phyloP scores from a whole-genome alignment of 305 asterid genomes.

The Fraxinus nigra region DNA sequence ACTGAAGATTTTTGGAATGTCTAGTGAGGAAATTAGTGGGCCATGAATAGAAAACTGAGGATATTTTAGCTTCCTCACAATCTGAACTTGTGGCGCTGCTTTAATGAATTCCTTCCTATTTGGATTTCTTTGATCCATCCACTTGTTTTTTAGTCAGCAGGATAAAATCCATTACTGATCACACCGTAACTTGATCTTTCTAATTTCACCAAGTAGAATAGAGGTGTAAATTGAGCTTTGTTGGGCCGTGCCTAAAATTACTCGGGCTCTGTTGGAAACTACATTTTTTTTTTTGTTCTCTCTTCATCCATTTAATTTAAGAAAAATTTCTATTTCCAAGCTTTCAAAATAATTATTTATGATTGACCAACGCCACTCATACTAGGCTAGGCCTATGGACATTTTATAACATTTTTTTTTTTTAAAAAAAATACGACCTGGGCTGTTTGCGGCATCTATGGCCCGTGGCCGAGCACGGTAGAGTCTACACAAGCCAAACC shows the following conservation, averaged over 20 bases:
- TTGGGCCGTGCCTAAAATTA: not conserved
- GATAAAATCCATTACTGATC: not conserved
- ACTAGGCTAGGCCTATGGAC: too few species aligned
- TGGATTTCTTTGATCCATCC: conserved; percentile 48
- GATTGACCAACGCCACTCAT: too few species aligned
- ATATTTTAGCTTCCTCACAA: conserved; percentile 50
- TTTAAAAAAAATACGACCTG: not conserved
- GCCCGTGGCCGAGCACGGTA: not conserved
- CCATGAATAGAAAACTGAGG: conserved; percentile 30
- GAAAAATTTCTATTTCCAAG: too few species aligned
- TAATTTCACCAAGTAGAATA: not conserved
- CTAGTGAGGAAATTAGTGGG: conserved; percentile 29
- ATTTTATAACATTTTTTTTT: too few species aligned
- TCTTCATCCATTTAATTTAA: too few species aligned
- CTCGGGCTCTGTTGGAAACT: too few species aligned
- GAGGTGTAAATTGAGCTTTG: not conserved
- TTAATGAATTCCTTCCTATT: conserved; percentile 19
- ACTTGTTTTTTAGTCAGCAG: not conserved
- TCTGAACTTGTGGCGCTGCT: conserved; percentile 67
- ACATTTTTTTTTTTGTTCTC: too few species aligned
- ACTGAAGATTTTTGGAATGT: conserved; percentile 6
- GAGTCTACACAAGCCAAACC: not conserved
- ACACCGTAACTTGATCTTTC: not conserved
- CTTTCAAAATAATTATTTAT: too few species aligned
- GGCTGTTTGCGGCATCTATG: not conserved